Evolutionary conservation across 2,329 filamentous ascomycete species (phyloP), one percentile per base, ranked within the genome.

Genomic region (Knufia fluminis): DNA sequence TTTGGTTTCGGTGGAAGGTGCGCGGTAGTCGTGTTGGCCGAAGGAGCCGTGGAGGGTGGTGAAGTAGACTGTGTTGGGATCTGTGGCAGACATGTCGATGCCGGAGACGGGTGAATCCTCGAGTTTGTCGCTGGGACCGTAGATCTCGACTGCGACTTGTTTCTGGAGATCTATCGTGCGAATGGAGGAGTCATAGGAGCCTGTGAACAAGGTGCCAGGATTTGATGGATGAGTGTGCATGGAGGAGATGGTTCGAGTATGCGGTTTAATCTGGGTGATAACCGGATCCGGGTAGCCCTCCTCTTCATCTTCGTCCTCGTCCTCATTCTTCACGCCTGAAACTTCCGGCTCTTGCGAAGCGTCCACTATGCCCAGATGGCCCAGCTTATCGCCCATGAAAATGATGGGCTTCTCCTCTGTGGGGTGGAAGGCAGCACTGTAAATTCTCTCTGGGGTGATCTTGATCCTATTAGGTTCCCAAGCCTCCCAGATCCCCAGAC

Each of bases 381-480:
- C 91, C 56, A 94, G 77, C 64, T 98, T 98, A 61, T 98, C 92
- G 9, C 91, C 91, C 0, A 91, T 91, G 62, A 98, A 94, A 1
- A 97, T 77, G 2, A 98, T 73, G 0, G 90, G 82, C 60, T 97
- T 97, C 2, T 90, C 81, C 51, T 82, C 74, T 0, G 82, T 90
- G 0, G 92, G 92, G 60, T 98, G 92, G 58, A 98, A 91, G 0
- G 83, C 82, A 59, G 97, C 80, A 0, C 86, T 77, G 62, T 97
- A 98, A 12, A 94, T 78, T 47, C 91, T 73, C 58, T 95, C 88
- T 0, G 89, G 90, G 0, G 86, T 91, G 43, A 96, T 83, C 63
- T 96, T 97, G 60, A 96, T 92, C 85, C 87, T 79, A 60, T 83
- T 90, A 0, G 90, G 89, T 17, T 81, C 78, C 76, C 86, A 95